Base-by-base conservation (phyloP, 805 yeast genomes). In the Zygotorulaspora sp. region DNA sequence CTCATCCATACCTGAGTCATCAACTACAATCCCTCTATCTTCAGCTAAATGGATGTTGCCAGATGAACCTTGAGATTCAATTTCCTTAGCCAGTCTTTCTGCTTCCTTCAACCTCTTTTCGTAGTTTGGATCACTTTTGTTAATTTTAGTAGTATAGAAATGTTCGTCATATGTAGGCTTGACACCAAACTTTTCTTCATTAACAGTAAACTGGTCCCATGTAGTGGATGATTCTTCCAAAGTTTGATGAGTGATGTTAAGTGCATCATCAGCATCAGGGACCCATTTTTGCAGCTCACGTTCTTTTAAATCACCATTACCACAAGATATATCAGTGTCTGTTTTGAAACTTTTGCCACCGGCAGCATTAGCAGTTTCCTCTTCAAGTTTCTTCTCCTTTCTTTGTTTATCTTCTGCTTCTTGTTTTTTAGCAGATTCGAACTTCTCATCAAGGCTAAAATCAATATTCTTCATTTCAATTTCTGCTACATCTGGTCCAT, bases 151-250 rank as follows among this genome's bases (percentile, higher is more conserved):
- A 16, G 97, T 90, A 63, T 90, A 90, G 44, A 83, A 67, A 58
- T 79, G 78, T 63, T 90, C 97, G 58, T 89, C 90, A 22, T 57
- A 83, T 2, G 86, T 74, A 0, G 96, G 80, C 47, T 76, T 80
- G 33, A 92, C 81, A 25, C 97, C 97, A 61, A 92, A 92, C 63
- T 84, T 82, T 41, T 78, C 74, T 58, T 85, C 83, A 62, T 92
- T 92, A n/a, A 78, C 90, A 37, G 84, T 83, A 63, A 92, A 92
- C 66, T 92, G 98, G 64, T 92, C 96, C 97, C 97, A 92, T 7
- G 54, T 30, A 18, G 44, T 36, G 13, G 57, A 55, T 10, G 58
- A 53, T 10, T 67, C 71, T 35, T 69, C 73, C 18, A 70, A 50
- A 8, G 61, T 52, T 37, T 51, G 55, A 28, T 44, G 47, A 13